Base-by-base conservation (phyloP, 805 yeast genomes). In the Kodamaea nitidulidarum region DNA sequence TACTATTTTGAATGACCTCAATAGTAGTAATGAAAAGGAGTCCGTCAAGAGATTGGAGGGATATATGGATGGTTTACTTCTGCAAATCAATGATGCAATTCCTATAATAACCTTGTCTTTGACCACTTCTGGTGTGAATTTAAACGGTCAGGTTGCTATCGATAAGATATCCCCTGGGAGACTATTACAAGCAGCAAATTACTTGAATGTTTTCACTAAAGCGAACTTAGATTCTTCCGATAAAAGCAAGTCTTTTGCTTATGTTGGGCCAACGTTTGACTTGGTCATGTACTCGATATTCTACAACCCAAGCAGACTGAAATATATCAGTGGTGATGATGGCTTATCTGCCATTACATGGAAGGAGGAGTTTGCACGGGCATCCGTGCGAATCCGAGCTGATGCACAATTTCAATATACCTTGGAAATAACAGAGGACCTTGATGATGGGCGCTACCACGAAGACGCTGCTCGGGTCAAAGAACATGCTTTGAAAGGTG, bases 401-500 rank as follows among this genome's bases (percentile, higher is more conserved):
- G 40, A 42, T 9, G 44, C 36, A 4, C 44, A 50, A 4, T 81
- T 58, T 50, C 38, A 51, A 8, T 82, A 81, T 52, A 57, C 52
- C 4, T 42, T 84, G 12, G 57, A 52, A 7, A 64, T 84, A 2
- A 52, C 51, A 4, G 90, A 85, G 48, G 73, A 71, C 49, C 78
- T 81, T 35, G 68, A 82, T 48, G 95, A 84, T 58, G 85, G 75
- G 0, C 60, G 91, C 39, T 84, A 81, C 51, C 95, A 84, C 52
- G 85, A 84, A 10, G 75, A 62, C 3, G 75, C 64, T 11, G 53
- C 46, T n/a, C 56, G 59, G 18, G 39, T 41, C 1, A 54, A 66
- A 11, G 40, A 41, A 2, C 50, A 73, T 35, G 64, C 70, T 30
- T 51, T 80, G 3, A 52, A 61, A 11, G 49, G 61, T 3, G 65